A percentile compares a stretch with the other conserved stretches of the same genome.
Evolutionary conservation across 345 rosid genomes (phyloP).

Genomic region (Eucalyptus shirleyi): DNA sequence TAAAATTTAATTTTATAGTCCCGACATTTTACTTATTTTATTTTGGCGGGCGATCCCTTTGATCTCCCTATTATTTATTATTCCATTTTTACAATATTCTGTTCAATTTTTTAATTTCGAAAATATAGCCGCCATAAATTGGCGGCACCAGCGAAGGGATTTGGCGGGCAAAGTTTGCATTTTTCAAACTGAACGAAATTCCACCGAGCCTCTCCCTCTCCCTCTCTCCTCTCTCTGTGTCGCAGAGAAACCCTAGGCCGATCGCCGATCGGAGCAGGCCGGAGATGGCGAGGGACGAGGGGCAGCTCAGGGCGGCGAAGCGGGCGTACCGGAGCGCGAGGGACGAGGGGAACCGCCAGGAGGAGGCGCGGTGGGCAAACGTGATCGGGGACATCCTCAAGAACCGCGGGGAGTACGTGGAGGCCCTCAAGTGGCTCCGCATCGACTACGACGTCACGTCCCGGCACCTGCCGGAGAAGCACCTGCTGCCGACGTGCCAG

Average conservation of each 20-base stretch:
- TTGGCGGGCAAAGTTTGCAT: not conserved
- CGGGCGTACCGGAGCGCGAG: constrained; percentile 44
- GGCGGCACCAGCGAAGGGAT: not conserved
- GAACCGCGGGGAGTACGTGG: constrained; percentile 82
- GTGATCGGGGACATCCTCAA: constrained; percentile 66
- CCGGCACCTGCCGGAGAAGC: constrained; percentile 57
- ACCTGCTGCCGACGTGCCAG: constrained; percentile 79
- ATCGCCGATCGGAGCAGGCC: not conserved
- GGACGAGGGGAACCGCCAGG: constrained; percentile 65
- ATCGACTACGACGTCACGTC: constrained; percentile 63
- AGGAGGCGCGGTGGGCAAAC: constrained; percentile 97
- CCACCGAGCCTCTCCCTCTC: not conserved
- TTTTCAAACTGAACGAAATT: not conserved
- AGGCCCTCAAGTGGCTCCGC: constrained; percentile 79
- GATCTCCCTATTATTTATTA: not conserved
- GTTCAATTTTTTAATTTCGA: not conserved
- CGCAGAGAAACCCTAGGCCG: not conserved
- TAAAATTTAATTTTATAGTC: not conserved
- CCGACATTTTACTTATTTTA: not conserved
- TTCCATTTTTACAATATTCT: not conserved
- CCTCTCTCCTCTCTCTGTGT: not conserved
- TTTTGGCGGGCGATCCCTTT: not conserved
- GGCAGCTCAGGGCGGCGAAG: constrained; percentile 39
- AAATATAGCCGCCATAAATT: not conserved
- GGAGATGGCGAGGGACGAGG: constrained; percentile 38